phyloP scores from a whole-genome alignment of 2,329 filamentous ascomycete genomes.

The Cordyceps cateniannulata region DNA sequence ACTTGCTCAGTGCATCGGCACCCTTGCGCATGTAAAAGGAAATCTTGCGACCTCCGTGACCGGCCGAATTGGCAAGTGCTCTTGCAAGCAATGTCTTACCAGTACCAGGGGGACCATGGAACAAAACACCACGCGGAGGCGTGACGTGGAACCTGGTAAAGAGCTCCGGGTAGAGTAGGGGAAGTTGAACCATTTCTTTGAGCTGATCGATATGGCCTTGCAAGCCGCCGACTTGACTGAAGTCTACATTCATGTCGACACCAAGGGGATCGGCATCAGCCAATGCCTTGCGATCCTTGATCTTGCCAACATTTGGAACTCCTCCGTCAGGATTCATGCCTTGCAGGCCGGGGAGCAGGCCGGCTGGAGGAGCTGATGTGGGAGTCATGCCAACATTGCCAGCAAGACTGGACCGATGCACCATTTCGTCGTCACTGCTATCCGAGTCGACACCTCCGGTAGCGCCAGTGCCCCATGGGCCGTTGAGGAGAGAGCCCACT shows the following conservation, averaged over 20 bases:
- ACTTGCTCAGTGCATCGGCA: constrained; percentile 94
- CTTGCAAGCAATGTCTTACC: constrained; percentile 96
- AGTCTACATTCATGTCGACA: constrained; percentile 86
- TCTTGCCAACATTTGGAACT: constrained; percentile 76
- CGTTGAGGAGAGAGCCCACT: constrained; percentile 62
- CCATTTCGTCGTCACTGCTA: constrained; percentile 89
- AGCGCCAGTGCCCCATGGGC: constrained; percentile 67
- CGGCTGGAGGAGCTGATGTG: constrained; percentile 42
- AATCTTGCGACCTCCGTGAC: constrained; percentile 83
- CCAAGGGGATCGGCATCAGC: constrained; percentile 93
- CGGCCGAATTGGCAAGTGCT: constrained; percentile 85
- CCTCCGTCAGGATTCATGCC: constrained; percentile 38
- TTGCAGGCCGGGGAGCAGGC: constrained; percentile 36
- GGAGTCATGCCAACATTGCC: constrained; percentile 60
- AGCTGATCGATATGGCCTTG: constrained; percentile 93
- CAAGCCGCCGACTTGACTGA: constrained; percentile 88
- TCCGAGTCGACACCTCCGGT: constrained; percentile 83
- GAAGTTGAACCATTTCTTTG: constrained; percentile 97
- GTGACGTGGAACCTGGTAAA: constrained; percentile 89
- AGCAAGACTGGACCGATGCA: constrained; percentile 48
- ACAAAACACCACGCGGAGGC: constrained; percentile 87
- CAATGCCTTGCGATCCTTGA: constrained; percentile 86
- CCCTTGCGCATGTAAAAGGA: constrained; percentile 99
- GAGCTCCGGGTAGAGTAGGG: constrained; percentile 88
- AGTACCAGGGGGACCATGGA: constrained; percentile 94